Base-by-base conservation (phyloP, 2,329 filamentous ascomycete species). In the Botrytis squamosa region DNA sequence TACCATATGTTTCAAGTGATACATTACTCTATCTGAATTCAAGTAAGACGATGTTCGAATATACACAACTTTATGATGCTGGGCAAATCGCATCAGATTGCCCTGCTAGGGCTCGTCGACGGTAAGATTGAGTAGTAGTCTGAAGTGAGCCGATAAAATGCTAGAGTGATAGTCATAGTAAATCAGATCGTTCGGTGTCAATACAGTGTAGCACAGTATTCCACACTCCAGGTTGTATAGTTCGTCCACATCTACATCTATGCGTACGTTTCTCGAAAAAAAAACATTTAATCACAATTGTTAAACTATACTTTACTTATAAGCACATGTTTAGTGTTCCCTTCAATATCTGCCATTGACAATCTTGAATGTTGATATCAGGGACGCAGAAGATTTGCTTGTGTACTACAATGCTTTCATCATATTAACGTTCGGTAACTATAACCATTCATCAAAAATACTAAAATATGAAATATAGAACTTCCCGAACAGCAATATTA, bases 11-110 rank as follows among this genome's bases (percentile, higher is more conserved):
- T 8, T 29, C 2, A 29, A 55, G 12, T 18, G 6, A 29, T 55
- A 3, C 5, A 29, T 3, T 8, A 0, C 14, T 18, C 8, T 29
- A 55, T 18, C 1, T 29, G 52, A 55, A 0, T n/a, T 2, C 4
- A 55, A 1, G 49, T 14, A 55, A n/a, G 12, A 55, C 4, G 12
- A n/a, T 0, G 1, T 2, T 16, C 49, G 0, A 55, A n/a, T 55
- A 4, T 55, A 0, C 5, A n/a, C 49, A n/a, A 14, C 0, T 16
- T 2, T 12, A 55, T 7, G 25, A 5, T 1, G 12, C 52, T n/a
- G 25, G 1, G 25, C 0, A n/a, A 55, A 1, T 25, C 0, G 12
- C 5, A 55, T 52, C 4, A 29, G 29, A 29, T 29, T 29, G 29
- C 29, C 29, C 29, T 29, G 29, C 29, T 29, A 29, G 2, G 29